Base-by-base conservation (phyloP, 768 basidiomycete genomes). In the Collybiopsis confluens region DNA sequence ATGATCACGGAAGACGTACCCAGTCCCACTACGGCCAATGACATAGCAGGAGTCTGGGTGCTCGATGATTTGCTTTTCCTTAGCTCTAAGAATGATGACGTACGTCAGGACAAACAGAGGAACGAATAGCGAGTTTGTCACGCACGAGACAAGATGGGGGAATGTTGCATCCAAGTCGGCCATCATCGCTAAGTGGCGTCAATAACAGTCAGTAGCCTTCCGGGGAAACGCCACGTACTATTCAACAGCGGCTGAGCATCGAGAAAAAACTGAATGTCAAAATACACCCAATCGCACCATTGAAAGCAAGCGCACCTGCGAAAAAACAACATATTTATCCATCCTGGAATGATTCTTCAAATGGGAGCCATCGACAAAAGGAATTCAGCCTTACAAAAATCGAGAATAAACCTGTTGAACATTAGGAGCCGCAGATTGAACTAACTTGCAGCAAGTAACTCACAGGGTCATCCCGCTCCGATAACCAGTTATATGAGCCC, bases 21-120 rank as follows among this genome's bases (percentile, higher is more conserved):
- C 88, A 0, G 88, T 89, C 2, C 88, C 88, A 60, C 86, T 88
- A 23, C 88, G 72, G 0, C 87, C 85, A 8, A 86, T 63, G 27
- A 88, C 83, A 62, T 81, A 86, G 56, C 82, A 86, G 0, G 85
- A 85, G 4, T 75, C 68, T 0, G 69, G 68, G 58, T 86, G 78
- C 41, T 86, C 78, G 16, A 86, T 77, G 13, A 88, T 83, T 57
- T 67, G 70, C 59, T 75, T 74, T 59, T 87, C 82, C 43, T 75
- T 68, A 0, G 75, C 64, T 6, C 76, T 77, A 48, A 0, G 38
- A 38, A n/a, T n/a, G n/a, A n/a, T n/a, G n/a, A n/a, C n/a, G 1
- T 18, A 33, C 46, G 41, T 41, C 10, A 10, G 26, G 10, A 4
- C 36, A 13, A 54, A 16, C 44, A 28, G 2, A 37, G 15, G 52